These are phyloP conservation scores for Calonectria pseudoreteaudii DNA, from an alignment of 2,329 filamentous ascomycete genomes.

Conservation along the genomic window DNA sequence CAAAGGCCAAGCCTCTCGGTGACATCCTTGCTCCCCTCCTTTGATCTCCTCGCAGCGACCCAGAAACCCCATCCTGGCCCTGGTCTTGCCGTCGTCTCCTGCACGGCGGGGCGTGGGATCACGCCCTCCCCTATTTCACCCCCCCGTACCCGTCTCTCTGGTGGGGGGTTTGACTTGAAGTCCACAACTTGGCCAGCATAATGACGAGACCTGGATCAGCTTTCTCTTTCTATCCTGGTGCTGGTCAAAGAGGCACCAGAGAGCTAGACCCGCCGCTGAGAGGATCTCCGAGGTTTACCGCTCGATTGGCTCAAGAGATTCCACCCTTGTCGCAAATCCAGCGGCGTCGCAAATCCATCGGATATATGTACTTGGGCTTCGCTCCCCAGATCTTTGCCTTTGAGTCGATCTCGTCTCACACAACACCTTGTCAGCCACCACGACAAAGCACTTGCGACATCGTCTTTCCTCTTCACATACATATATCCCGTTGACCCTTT, in stretches of 20 bases:
- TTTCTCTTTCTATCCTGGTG: slow-evolving; percentile 40
- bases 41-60: slow-evolving; percentile 42
- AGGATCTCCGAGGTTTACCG: slow-evolving; percentile 47
- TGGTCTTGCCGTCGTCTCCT: slow-evolving; percentile 31
- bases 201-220: slow-evolving; percentile 44
- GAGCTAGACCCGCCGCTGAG: slow-evolving; percentile 36
- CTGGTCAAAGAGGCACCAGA: slow-evolving; percentile 41
- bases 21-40: slow-evolving; percentile 39
- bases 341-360: slow-evolving; percentile 36
- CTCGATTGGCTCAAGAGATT: slow-evolving; percentile 48
- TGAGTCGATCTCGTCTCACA: slow-evolving; percentile 38
- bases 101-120: slow-evolving; percentile 25
- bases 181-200: slow-evolving; percentile 34
- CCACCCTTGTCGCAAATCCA: slow-evolving; percentile 46
- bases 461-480: slow-evolving; percentile 33
- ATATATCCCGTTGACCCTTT: slow-evolving; percentile 31
- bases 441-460: slow-evolving; percentile 23
- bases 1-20: slow-evolving; percentile 33
- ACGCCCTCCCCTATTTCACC: slow-evolving; percentile 20
- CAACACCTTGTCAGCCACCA: slow-evolving; percentile 38
- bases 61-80: slow-evolving; percentile 38
- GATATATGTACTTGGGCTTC: slow-evolving; percentile 45
- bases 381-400: slow-evolving; percentile 40
- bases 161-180: slow-evolving; percentile 37
- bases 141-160: slow-evolving; percentile 28